Percentiles rank a stretch among this genome's conserved stretches.
These are phyloP conservation scores for Cyclocybe aegerita DNA, from an alignment of 768 basidiomycete genomes.

Conservation along the genomic window DNA sequence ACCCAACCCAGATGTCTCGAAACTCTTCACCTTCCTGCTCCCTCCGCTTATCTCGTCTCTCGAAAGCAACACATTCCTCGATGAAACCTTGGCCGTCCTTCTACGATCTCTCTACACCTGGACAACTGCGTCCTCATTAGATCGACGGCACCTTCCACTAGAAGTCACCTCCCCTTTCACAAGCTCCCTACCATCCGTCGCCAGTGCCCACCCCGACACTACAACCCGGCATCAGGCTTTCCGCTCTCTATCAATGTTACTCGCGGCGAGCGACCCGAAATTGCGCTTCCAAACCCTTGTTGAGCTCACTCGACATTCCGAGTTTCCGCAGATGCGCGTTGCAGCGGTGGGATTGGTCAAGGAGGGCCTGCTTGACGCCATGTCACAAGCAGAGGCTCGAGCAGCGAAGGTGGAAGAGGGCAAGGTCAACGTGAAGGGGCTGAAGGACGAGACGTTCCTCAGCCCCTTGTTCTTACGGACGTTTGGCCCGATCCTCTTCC, in stretches of 20 bases:
- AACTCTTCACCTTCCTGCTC: conserved; percentile 31
- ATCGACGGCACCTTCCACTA: conserved; percentile 27
- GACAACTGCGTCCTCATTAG: conserved; percentile 8
- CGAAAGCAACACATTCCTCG: conserved; percentile 52
- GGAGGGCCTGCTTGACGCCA: conserved; percentile 59
- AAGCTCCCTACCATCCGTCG: conserved; percentile 51
- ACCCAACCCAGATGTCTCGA: conserved; percentile 10
- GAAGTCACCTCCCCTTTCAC: conserved; percentile 50
- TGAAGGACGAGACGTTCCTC: conserved; percentile 44
- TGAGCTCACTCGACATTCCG: conserved; percentile 47
- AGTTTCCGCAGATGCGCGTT: conserved; percentile 66
- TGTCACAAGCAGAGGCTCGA: conserved; percentile 20
- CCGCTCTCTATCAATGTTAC: conserved; percentile 54
- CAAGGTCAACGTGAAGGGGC: no score
- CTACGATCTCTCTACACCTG: conserved; percentile 32
- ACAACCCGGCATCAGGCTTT: conserved; percentile 58
- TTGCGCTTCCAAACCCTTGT: conserved; percentile 54
- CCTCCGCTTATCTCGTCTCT: conserved; percentile 48
- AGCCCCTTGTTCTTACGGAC: conserved; percentile 54
- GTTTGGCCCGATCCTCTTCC: conserved; percentile 62
- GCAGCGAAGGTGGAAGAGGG: no score
- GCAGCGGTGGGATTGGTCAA: conserved; percentile 70
- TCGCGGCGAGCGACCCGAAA: conserved; percentile 45
- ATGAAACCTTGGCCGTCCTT: conserved; percentile 62
- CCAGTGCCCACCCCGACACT: conserved; percentile 62